Percentiles rank a stretch among this genome's conserved stretches.
phyloP scores from a whole-genome alignment of 495 filamentous ascomycete species.

The Pyronema omphalodes region DNA sequence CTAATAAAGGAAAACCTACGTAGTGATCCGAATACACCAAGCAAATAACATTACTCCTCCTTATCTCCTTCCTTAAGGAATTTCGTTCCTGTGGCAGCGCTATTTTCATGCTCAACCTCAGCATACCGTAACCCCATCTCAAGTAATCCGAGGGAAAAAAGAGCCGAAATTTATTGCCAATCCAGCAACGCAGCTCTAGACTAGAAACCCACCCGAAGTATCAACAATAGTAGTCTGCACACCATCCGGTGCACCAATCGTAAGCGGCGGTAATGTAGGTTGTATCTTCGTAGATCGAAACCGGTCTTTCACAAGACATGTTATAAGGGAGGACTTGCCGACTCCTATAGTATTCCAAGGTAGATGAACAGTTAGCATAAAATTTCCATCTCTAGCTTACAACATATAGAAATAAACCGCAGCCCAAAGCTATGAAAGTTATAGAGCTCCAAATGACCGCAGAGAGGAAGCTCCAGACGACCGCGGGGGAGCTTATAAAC shows the following conservation, averaged over 20 bases:
- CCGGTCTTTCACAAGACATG: constrained; percentile 75
- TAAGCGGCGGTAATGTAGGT: constrained; percentile 81
- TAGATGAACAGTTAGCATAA: not conserved
- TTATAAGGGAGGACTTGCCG: constrained; percentile 54
- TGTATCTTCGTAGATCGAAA: constrained; percentile 91
- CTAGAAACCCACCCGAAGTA: constrained; percentile 39
- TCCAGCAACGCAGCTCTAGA: not conserved
- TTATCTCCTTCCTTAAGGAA: constrained; percentile 76
- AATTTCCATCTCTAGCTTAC: not conserved
- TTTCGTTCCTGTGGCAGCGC: constrained; percentile 82
- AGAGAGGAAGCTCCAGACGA: no score
- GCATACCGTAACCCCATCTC: not conserved
- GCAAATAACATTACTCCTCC: constrained; percentile 92
- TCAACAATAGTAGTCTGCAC: constrained; percentile 92
- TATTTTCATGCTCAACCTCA: constrained; percentile 6
- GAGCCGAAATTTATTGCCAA: no score
- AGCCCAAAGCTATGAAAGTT: constrained; percentile 19
- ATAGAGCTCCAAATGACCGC: constrained; percentile 2
- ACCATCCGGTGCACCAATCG: constrained; percentile 83
- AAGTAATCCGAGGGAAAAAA: no score
- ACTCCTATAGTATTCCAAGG: constrained; percentile 24
- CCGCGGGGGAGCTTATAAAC: no score
- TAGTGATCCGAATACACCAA: constrained; percentile 96
- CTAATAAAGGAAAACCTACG: constrained; percentile 7
- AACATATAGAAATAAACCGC: no score